A percentile compares a stretch with the other conserved stretches of the same genome.
Conservation (phyloP, 208 protist genomes). For the Leishmania martiniquensis region DNA sequence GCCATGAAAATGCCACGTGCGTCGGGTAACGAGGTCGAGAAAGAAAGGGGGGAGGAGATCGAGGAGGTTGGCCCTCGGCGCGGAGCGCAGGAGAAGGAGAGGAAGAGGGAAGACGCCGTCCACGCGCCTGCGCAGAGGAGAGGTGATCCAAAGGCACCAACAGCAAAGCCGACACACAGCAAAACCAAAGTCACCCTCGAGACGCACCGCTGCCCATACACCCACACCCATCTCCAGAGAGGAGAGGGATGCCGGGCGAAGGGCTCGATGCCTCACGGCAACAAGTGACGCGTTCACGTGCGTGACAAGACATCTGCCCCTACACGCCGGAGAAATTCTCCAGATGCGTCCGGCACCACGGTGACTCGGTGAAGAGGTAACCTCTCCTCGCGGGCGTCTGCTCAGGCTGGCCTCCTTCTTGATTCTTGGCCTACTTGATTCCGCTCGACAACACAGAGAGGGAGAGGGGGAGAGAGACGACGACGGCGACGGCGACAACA, state of each 20-base stretch:
- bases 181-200: background rate
- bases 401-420: background rate
- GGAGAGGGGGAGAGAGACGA: background rate
- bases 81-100: background rate
- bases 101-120: background rate
- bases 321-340: background rate
- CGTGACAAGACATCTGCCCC: background rate
- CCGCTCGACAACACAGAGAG: background rate
- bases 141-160: no score
- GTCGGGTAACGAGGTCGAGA: background rate
- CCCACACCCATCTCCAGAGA: background rate
- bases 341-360: background rate
- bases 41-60: background rate
- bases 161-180: background rate
- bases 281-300: background rate
- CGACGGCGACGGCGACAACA: background rate
- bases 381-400: background rate
- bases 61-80: background rate
- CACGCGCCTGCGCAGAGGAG: no score
- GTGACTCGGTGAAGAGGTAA: background rate
- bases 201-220: background rate
- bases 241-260: background rate
- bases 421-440: background rate
- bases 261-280: background rate
- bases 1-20: background rate